Evolutionary conservation across 441 rosid genomes (phyloP).

Genomic region (Adansonia gregorii): DNA sequence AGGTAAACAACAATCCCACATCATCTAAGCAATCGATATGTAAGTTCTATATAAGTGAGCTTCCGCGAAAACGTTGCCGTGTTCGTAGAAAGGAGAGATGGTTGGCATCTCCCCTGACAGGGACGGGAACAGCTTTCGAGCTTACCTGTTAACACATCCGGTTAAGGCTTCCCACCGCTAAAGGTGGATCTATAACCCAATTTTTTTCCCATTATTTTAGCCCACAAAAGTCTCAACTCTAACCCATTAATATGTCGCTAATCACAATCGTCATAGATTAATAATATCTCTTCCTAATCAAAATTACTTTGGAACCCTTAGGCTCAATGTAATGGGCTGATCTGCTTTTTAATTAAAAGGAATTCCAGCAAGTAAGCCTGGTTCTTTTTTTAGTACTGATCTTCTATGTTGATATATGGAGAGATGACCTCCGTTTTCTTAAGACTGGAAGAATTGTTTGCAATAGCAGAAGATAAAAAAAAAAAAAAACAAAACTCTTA

Average conservation of each 20-base stretch:
- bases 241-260: too few species aligned
- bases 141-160: constrained; percentile 47
- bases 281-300: too few species aligned
- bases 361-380: not conserved
- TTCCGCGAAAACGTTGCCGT: fast-evolving
- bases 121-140: constrained; percentile 48
- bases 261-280: too few species aligned
- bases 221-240: too few species aligned
- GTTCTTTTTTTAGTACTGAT: not conserved
- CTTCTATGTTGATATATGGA: not conserved
- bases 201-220: constrained; percentile 17
- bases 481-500: too few species aligned
- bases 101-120: constrained; percentile 74
- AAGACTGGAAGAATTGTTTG: not conserved
- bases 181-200: constrained; percentile 40
- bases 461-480: not conserved
- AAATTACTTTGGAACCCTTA: too few species aligned
- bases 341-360: not conserved
- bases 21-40: not conserved
- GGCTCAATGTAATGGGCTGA: too few species aligned
- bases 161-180: constrained; percentile 50
- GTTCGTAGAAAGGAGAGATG: constrained; percentile 63
- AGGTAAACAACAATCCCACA: not conserved
- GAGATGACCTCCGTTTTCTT: too few species aligned
- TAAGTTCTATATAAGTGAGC: not conserved